A percentile compares a stretch with the other conserved stretches of the same genome.
Evolutionary conservation across 495 filamentous ascomycete species (phyloP).

Genomic region (Talaromyces wortmannii): DNA sequence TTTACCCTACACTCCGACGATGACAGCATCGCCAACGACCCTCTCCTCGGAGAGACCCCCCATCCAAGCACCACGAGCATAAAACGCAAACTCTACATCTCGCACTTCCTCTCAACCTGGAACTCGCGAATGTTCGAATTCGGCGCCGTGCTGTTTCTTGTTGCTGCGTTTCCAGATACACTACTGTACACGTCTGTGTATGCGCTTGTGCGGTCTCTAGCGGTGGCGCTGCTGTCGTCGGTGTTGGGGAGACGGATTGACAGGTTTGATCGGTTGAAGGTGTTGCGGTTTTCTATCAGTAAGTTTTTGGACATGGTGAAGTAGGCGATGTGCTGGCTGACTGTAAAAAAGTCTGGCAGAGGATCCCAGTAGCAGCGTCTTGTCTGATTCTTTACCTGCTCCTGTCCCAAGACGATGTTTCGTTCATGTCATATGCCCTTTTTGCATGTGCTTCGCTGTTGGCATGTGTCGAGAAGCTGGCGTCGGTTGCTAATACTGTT

Average conservation of each 20-base stretch:
- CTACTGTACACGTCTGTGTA: conserved; percentile 23
- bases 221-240: conserved; percentile 13
- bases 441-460: conserved; percentile 34
- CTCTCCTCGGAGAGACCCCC: background rate
- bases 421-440: conserved; percentile 13
- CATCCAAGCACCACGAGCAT: background rate
- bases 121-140: conserved; percentile 57
- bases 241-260: conserved; percentile 34
- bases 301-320: conserved; percentile 22
- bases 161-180: conserved; percentile 40
- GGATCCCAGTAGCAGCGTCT: conserved; percentile 11
- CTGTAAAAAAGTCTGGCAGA: conserved; percentile 8
- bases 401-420: conserved; percentile 1
- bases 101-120: conserved; percentile 60
- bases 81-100: conserved; percentile 28
- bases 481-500: conserved; percentile 42
- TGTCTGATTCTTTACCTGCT: conserved; percentile 9
- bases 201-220: conserved; percentile 8
- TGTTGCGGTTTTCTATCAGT: conserved; percentile 33
- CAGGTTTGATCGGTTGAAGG: conserved; percentile 31
- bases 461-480: conserved; percentile 46
- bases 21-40: background rate
- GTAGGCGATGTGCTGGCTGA: conserved; percentile 8
- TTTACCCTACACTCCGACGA: background rate
- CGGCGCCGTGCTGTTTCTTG: conserved; percentile 48